Conservation (phyloP, 2,329 filamentous ascomycete genomes). For the Dactylellina drechsleri region DNA sequence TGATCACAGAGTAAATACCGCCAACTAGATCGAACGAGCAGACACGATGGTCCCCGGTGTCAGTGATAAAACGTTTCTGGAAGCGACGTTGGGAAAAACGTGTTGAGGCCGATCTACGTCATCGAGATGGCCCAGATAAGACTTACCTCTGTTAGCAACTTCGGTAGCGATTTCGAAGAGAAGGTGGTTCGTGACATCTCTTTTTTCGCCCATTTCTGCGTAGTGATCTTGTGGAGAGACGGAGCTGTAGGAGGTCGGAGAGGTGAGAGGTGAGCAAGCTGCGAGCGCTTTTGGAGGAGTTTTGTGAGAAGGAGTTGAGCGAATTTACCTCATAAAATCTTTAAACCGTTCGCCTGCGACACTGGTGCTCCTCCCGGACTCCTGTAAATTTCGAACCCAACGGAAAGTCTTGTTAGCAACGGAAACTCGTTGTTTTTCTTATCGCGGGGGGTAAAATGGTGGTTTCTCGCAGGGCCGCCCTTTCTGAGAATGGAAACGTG, state of each 20-base stretch:
- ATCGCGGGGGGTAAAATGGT: slow-evolving; percentile 7
- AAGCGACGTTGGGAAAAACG: slow-evolving; percentile 30
- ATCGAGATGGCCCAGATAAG: slow-evolving; percentile 10
- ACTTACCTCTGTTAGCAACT: slow-evolving; percentile 88
- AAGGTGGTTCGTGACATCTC: slow-evolving; percentile 92
- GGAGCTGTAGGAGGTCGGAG: slow-evolving; percentile 1
- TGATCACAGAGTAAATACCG: slow-evolving; percentile 98
- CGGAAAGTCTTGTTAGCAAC: slow-evolving; percentile 9
- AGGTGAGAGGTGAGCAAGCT: slow-evolving; percentile 3
- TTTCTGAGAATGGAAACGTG: slow-evolving; percentile 14
- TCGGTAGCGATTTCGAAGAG: slow-evolving; percentile 98
- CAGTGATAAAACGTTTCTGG: slow-evolving; percentile 38
- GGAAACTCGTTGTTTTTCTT: slow-evolving; percentile 17
- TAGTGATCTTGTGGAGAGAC: slow-evolving; percentile 24
- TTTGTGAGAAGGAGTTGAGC: slow-evolving; percentile 32
- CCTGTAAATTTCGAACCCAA: background rate
- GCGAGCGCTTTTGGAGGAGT: slow-evolving; percentile 4
- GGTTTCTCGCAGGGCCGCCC: slow-evolving; percentile 20
- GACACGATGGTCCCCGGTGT: slow-evolving; percentile 20
- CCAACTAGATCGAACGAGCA: slow-evolving; percentile 81
- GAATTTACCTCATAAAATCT: slow-evolving; percentile 40
- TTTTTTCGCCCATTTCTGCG: slow-evolving; percentile 55
- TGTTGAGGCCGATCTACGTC: slow-evolving; percentile 48
- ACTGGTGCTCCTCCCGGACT: background rate
- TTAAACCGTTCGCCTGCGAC: slow-evolving; percentile 18